Conservation (phyloP, 495 filamentous ascomycete genomes). For the Chaetomium tenue region DNA sequence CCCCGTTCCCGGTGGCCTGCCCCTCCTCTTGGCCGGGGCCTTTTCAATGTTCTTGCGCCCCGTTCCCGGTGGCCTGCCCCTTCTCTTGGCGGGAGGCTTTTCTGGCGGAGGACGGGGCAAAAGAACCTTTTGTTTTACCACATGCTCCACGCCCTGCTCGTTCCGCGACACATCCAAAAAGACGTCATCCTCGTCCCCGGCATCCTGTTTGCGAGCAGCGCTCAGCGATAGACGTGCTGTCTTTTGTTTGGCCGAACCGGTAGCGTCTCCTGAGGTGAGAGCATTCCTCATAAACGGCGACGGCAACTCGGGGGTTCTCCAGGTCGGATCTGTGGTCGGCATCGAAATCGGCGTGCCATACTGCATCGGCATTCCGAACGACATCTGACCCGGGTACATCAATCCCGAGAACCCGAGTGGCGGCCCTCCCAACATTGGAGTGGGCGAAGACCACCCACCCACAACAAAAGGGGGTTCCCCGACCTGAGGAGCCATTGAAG, state of each 20-base stretch:
- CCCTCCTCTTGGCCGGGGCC: background rate
- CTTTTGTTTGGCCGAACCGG: slow-evolving; percentile 15
- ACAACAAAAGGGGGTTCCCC: slow-evolving; percentile 9
- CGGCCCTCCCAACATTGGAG: slow-evolving; percentile 9
- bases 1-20: background rate
- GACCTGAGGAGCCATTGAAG: slow-evolving; percentile 5
- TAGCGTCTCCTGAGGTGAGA: background rate
- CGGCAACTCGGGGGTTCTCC: slow-evolving; percentile 35
- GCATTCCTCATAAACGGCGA: slow-evolving; percentile 16
- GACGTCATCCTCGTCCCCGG: slow-evolving; percentile 35
- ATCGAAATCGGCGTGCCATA: slow-evolving; percentile 14
- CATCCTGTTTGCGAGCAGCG: slow-evolving; percentile 20
- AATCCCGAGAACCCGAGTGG: slow-evolving; percentile 12
- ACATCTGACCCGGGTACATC: slow-evolving; percentile 24
- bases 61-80: background rate
- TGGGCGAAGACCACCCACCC: slow-evolving; percentile 9
- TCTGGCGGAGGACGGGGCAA: slow-evolving; percentile 3
- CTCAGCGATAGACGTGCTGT: slow-evolving; percentile 14
- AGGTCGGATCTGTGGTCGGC: slow-evolving; percentile 26
- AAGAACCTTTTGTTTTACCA: slow-evolving; percentile 13
- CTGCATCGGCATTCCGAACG: slow-evolving; percentile 17
- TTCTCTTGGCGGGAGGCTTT: background rate
- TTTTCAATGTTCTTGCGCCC: background rate
- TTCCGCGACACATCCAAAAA: slow-evolving; percentile 23
- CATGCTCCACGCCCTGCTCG: background rate